Evolutionary conservation across 176 grass and related monocot genomes (phyloP).

Genomic region (Cenchrus fungigraminus): DNA sequence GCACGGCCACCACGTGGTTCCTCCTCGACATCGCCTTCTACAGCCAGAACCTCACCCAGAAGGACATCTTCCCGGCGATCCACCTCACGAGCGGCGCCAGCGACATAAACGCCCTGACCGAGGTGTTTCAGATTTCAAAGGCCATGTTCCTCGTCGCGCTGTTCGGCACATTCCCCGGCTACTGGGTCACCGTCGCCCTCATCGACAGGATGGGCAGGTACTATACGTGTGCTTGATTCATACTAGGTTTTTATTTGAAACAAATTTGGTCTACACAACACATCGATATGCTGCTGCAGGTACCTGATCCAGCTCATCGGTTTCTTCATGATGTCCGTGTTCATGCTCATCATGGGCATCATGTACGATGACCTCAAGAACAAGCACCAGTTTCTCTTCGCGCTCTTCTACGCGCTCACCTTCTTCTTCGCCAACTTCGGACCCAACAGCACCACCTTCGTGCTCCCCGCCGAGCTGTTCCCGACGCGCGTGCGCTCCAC

Average conservation of each 20-base stretch:
- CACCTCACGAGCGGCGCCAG: not conserved
- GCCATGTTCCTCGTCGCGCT: slow-evolving; percentile 29
- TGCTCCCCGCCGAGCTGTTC: slow-evolving; percentile 59
- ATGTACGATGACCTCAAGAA: not conserved
- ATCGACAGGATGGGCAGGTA: slow-evolving; percentile 32
- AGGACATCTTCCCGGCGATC: slow-evolving; percentile 65
- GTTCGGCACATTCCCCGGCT: slow-evolving; percentile 11
- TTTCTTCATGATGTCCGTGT: slow-evolving; percentile 32
- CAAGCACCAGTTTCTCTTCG: slow-evolving; percentile 21
- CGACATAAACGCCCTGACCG: not conserved
- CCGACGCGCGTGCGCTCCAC: slow-evolving; percentile 47
- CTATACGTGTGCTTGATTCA: no score
- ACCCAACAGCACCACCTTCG: slow-evolving; percentile 59
- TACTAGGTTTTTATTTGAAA: no score
- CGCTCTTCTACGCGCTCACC: slow-evolving; percentile 40
- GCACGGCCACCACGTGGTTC: slow-evolving; percentile 71
- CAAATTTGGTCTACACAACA: no score
- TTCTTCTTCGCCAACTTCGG: slow-evolving; percentile 70
- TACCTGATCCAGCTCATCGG: slow-evolving; percentile 26
- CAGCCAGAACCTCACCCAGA: slow-evolving; percentile 77
- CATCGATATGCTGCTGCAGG: not conserved
- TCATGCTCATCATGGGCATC: slow-evolving; percentile 15
- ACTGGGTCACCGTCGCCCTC: slow-evolving; percentile 26
- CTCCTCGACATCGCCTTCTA: slow-evolving; percentile 87
- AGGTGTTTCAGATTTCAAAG: slow-evolving; percentile 8